Evolutionary conservation across 208 protist genomes (phyloP).

Genomic region (Polymyxa betae): DNA sequence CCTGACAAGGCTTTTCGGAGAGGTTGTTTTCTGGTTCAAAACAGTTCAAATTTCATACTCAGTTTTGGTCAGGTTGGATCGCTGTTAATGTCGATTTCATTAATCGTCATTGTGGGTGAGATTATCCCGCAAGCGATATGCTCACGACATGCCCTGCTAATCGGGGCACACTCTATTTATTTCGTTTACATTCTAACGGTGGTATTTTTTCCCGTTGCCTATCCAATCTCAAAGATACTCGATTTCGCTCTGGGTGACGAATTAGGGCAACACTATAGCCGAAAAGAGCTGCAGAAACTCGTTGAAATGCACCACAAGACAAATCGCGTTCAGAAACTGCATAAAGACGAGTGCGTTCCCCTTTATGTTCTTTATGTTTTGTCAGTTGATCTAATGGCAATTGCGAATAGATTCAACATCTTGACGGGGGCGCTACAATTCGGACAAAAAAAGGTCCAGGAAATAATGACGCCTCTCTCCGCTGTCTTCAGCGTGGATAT

Average conservation of each 20-base stretch:
- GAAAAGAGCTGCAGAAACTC: conserved; percentile 78
- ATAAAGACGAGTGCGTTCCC: not conserved
- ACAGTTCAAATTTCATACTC: too few relatives aligned
- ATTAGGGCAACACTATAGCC: conserved; percentile 74
- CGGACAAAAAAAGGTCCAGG: conserved; percentile 73
- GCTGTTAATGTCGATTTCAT: not conserved
- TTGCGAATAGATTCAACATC: conserved; percentile 66
- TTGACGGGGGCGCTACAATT: conserved; percentile 78
- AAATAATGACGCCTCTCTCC: conserved; percentile 72
- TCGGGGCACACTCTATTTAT: conserved; percentile 75
- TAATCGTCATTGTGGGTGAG: conserved; percentile 82
- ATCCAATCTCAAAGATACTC: conserved; percentile 79
- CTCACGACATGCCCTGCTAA: conserved; percentile 77
- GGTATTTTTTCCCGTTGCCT: conserved; percentile 77
- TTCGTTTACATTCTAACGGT: conserved; percentile 78
- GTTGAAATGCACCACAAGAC: conserved; percentile 69
- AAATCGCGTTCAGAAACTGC: not conserved
- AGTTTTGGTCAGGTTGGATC: too few relatives aligned
- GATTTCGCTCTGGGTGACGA: conserved; percentile 77
- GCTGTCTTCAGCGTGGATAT: conserved; percentile 82
- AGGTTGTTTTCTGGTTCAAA: too few relatives aligned
- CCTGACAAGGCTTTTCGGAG: conserved; percentile 39
- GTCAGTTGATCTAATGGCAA: not conserved
- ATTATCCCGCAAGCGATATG: conserved; percentile 86
- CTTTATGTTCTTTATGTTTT: not conserved